These are phyloP conservation scores for Mucor sp. DNA, from an alignment of 371 early-diverging fungal species.

Conservation along the genomic window DNA sequence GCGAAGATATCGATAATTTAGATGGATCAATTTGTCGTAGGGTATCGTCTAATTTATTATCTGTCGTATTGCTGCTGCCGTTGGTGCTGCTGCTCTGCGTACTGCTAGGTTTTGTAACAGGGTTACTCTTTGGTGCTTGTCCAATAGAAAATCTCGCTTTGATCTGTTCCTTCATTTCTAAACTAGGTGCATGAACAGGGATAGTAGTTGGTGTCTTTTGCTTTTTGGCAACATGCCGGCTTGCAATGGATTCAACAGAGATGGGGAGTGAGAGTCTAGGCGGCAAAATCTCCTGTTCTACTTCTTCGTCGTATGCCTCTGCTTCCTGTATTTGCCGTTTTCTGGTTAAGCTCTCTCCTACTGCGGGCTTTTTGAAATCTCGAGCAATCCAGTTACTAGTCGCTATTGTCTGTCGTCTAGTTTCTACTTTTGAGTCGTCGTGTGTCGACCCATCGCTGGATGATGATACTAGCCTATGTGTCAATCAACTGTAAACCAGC, in stretches of 20 bases:
- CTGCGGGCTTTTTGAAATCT: neutral
- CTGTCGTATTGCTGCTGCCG: neutral
- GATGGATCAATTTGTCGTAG: neutral
- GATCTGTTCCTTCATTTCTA: constrained; percentile 33
- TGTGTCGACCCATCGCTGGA: constrained; percentile 3
- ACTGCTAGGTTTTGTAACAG: neutral
- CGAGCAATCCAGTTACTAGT: constrained; percentile 7
- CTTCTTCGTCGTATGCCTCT: neutral
- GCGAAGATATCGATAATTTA: neutral
- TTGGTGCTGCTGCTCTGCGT: neutral
- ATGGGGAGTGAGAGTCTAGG: constrained; percentile 20
- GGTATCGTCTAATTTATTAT: neutral
- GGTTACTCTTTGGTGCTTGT: neutral
- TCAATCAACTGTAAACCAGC: neutral
- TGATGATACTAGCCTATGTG: neutral
- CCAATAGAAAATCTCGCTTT: constrained; percentile 44
- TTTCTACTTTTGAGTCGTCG: constrained; percentile 6
- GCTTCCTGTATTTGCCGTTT: constrained; percentile 9
- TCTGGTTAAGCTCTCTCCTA: neutral
- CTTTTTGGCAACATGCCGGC: neutral
- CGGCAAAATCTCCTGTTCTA: neutral
- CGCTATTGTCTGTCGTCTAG: constrained; percentile 17
- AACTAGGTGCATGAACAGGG: constrained; percentile 21
- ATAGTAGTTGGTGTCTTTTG: neutral
- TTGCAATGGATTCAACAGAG: constrained; percentile 9